Evolutionary conservation across 352 stramenopile genomes (phyloP).

Genomic region (Peronospora belbahrii): DNA sequence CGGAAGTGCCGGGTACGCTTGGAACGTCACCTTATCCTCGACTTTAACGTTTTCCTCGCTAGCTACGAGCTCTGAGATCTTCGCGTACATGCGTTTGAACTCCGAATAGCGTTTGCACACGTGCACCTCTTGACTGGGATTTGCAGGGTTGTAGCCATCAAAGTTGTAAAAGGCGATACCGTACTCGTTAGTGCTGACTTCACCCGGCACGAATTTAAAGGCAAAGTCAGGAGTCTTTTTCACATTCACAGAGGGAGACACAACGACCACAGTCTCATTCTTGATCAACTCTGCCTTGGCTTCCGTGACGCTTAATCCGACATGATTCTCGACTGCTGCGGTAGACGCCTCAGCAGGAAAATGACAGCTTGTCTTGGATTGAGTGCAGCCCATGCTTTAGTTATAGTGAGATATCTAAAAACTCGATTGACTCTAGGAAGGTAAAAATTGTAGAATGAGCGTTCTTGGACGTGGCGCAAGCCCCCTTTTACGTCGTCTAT

Average conservation of each 20-base stretch:
- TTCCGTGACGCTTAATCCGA: background rate
- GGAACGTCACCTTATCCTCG: slow-evolving; percentile 45
- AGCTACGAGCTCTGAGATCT: slow-evolving; percentile 47
- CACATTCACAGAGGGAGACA: slow-evolving; percentile 12
- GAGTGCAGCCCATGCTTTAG: slow-evolving; percentile 47
- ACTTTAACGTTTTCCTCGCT: no score
- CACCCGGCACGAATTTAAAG: slow-evolving; percentile 34
- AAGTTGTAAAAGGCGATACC: slow-evolving; percentile 61
- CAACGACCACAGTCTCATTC: slow-evolving; percentile 6
- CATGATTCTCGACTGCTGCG: background rate
- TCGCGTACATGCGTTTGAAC: slow-evolving; percentile 55
- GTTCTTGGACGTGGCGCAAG: background rate
- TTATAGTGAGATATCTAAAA: slow-evolving; percentile 1
- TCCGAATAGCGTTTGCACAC: slow-evolving; percentile 70
- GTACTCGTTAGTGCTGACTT: slow-evolving; percentile 42
- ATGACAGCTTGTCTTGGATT: slow-evolving; percentile 46
- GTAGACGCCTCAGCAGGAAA: slow-evolving; percentile 4
- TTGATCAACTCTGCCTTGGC: slow-evolving; percentile 2
- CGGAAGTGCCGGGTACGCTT: slow-evolving; percentile 53
- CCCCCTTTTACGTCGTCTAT: slow-evolving; percentile 20
- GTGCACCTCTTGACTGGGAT: slow-evolving; percentile 36
- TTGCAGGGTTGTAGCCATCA: slow-evolving; percentile 30
- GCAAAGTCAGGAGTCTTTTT: slow-evolving; percentile 10
- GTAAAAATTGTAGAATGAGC: slow-evolving; percentile 17
- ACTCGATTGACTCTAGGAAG: slow-evolving; percentile 6